Percentiles rank a stretch among this genome's conserved stretches.
Evolutionary conservation across 2,329 filamentous ascomycete species (phyloP).

Genomic region (Ascocoryne sarcoides): DNA sequence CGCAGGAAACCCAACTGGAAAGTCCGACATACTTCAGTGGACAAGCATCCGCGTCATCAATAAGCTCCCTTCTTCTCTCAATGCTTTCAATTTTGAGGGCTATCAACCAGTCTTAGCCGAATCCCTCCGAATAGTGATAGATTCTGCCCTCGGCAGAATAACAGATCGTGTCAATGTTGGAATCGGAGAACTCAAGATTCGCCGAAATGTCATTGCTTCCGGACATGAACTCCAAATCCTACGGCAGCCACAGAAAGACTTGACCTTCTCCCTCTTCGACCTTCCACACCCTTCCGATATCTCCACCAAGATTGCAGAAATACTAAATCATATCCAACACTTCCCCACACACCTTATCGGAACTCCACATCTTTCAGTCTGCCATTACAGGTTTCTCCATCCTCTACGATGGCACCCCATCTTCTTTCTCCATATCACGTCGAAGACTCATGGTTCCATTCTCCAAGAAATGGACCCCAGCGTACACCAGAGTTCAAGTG

Average conservation of each 20-base stretch:
- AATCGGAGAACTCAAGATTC: slow-evolving; percentile 58
- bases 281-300: slow-evolving; percentile 51
- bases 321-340: slow-evolving; percentile 35
- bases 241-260: slow-evolving; percentile 63
- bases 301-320: slow-evolving; percentile 48
- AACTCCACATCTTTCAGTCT: slow-evolving; percentile 67
- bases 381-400: slow-evolving; percentile 72
- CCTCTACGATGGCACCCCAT: slow-evolving; percentile 59
- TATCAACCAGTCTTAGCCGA: slow-evolving; percentile 62
- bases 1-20: not conserved
- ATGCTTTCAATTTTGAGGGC: not conserved
- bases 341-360: slow-evolving; percentile 46
- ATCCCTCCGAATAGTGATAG: slow-evolving; percentile 61
- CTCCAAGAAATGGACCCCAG: slow-evolving; percentile 83
- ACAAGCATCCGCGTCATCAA: slow-evolving; percentile 63
- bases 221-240: slow-evolving; percentile 54
- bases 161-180: slow-evolving; percentile 74
- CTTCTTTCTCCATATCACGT: slow-evolving; percentile 68
- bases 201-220: slow-evolving; percentile 38
- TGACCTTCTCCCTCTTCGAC: slow-evolving; percentile 65
- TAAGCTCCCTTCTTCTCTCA: slow-evolving; percentile 16
- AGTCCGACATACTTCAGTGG: slow-evolving; percentile 36
- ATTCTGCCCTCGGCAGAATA: slow-evolving; percentile 65
- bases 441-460: slow-evolving; percentile 81
- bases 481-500: slow-evolving; percentile 66